Base-by-base conservation (phyloP, 805 yeast species). In the Cyberlindnera galapagoensis region DNA sequence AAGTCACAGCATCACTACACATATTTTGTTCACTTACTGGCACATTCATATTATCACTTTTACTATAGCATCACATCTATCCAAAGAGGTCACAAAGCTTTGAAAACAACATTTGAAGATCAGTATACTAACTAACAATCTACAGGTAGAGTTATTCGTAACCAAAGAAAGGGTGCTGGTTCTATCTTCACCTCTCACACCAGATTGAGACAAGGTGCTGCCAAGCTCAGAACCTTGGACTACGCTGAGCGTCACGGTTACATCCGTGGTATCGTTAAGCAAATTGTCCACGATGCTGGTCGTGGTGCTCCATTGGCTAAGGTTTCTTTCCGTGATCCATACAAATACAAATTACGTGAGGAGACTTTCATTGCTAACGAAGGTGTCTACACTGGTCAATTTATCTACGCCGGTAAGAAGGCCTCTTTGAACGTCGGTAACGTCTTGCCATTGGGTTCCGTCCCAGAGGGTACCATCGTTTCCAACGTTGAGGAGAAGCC, bases 91-190 rank as follows among this genome's bases (percentile, higher is more conserved):
- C 26, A 24, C 13, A n/a, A n/a, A n/a, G n/a, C n/a, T n/a, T n/a
- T n/a, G n/a, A n/a, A n/a, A n/a, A n/a, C n/a, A n/a, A n/a, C n/a
- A n/a, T n/a, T n/a, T n/a, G n/a, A n/a, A n/a, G n/a, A 18, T n/a
- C 18, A 13, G 18, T 28, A 27, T 39, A 41, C 44, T 38, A 40
- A 41, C 42, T 18, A 21, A 14, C 38, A 45, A 34, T 24, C 18
- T 35, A 59, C 59, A 78, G 95, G 95, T 84, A 86, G 97, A 82
- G 99, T 92, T 75, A 92, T 92, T 79, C 94, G 98, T 78, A 92
- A 92, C 82, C 99, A 92, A 82, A 88, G 99, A 87, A 92, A 92
- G 79, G 97, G 97, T 83, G 95, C 96, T 72, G 97, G 98, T 68
- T 90, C 97, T 63, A 87, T 92, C 80, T 92, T 92, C 87, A 82